A percentile compares a stretch with the other conserved stretches of the same genome.
Conservation (phyloP, 2,329 filamentous ascomycete species). For the Arthroderma sp. region DNA sequence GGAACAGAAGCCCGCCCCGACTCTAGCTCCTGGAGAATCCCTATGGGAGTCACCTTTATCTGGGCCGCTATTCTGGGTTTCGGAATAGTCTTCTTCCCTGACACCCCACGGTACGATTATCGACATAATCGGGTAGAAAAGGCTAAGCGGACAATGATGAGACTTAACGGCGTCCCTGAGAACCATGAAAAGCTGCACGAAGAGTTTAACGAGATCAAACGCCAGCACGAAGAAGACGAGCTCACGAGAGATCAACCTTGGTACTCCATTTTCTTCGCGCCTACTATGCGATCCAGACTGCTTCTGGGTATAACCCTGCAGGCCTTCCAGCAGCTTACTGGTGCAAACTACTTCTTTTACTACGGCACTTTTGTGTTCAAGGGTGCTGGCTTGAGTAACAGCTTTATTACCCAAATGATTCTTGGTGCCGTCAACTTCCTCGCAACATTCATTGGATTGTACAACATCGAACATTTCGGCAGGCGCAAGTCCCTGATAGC, state of each 20-base stretch:
- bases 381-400: slow-evolving; percentile 54
- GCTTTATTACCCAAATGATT: slow-evolving; percentile 57
- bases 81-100: slow-evolving; percentile 45
- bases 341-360: slow-evolving; percentile 42
- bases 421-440: slow-evolving; percentile 56
- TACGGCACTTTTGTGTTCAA: slow-evolving; percentile 51
- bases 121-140: slow-evolving; percentile 41
- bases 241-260: slow-evolving; percentile 30
- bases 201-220: slow-evolving; percentile 48
- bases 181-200: slow-evolving; percentile 44
- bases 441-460: slow-evolving; percentile 56
- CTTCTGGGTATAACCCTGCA: slow-evolving; percentile 36
- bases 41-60: slow-evolving; percentile 48
- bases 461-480: slow-evolving; percentile 57
- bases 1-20: slow-evolving; percentile 31
- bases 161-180: slow-evolving; percentile 44
- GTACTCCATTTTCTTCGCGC: slow-evolving; percentile 37
- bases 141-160: slow-evolving; percentile 42
- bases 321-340: slow-evolving; percentile 38
- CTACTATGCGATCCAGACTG: slow-evolving; percentile 38
- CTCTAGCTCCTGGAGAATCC: slow-evolving; percentile 39
- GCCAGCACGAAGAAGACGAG: slow-evolving; percentile 46
- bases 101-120: slow-evolving; percentile 49
- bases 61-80: slow-evolving; percentile 44
- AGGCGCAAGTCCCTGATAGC: slow-evolving; percentile 56